A percentile compares a stretch with the other conserved stretches of the same genome.
Conservation (phyloP, 441 rosid genomes). For the Aleurites moluccanus region DNA sequence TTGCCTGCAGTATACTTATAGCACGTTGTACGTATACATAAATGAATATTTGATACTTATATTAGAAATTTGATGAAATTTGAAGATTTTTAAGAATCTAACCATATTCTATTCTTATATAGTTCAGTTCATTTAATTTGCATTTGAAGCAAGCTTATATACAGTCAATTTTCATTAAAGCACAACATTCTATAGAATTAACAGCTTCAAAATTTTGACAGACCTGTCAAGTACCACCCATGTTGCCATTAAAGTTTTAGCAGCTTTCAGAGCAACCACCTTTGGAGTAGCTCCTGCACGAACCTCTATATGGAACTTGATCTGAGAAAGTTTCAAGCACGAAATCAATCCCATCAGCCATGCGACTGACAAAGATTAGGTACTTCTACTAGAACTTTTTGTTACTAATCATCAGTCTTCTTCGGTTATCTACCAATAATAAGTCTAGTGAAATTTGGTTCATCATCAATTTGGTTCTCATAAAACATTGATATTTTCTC, state of each 20-base stretch:
- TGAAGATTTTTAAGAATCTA: too few species aligned
- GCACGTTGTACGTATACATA: not conserved
- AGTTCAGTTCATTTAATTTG: not conserved
- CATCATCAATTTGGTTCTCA: too few species aligned
- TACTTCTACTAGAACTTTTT: not conserved
- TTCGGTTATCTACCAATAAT: too few species aligned
- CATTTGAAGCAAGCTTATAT: too few species aligned
- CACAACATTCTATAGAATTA: not conserved
- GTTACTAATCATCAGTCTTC: too few species aligned
- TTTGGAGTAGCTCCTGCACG: conserved; percentile 42
- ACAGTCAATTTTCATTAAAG: not conserved
- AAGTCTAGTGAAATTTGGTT: too few species aligned
- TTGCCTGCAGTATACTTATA: conserved; percentile 35
- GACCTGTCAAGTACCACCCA: conserved; percentile 66
- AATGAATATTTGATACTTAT: not conserved
- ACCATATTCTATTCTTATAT: not conserved
- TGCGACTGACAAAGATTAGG: not conserved
- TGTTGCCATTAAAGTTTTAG: conserved; percentile 39
- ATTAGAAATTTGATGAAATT: too few species aligned
- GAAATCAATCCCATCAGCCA: conserved; percentile 9
- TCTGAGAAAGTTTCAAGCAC: conserved; percentile 34
- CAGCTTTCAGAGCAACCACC: conserved; percentile 38
- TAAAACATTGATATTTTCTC: too few species aligned
- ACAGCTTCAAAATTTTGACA: conserved; percentile 4
- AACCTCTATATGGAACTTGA: conserved; percentile 46